Conservation (phyloP, 805 yeast species). For the Pichia exigua region DNA sequence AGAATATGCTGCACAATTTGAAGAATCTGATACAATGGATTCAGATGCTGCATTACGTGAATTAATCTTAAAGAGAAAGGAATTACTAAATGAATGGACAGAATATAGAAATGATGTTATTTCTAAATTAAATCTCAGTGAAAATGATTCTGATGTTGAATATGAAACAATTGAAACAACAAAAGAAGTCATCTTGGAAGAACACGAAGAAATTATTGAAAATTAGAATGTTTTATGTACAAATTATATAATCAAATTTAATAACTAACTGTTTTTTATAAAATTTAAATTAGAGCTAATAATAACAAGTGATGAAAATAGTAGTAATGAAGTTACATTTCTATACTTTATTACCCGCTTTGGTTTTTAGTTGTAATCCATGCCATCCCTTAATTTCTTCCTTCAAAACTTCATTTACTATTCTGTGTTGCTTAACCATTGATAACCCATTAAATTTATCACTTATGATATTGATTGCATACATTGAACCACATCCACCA, state of each 20-base stretch:
- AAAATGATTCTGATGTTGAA: conserved; percentile 38
- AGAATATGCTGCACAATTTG: conserved; percentile 88
- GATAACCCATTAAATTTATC: conserved; percentile 68
- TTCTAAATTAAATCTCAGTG: conserved; percentile 39
- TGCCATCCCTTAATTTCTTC: conserved; percentile 93
- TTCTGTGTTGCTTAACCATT: conserved; percentile 85
- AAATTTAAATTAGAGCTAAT: background rate
- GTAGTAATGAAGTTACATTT: background rate
- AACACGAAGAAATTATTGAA: conserved; percentile 62
- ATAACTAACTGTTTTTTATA: background rate
- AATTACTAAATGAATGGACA: conserved; percentile 77
- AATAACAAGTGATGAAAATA: background rate
- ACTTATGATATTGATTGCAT: conserved; percentile 73
- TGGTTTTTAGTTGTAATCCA: conserved; percentile 81
- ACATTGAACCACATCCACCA: conserved; percentile 99
- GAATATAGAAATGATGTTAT: conserved; percentile 57
- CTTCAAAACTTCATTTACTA: conserved; percentile 73
- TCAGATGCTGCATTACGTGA: conserved; percentile 89
- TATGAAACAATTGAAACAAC: conserved; percentile 65
- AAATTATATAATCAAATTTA: background rate
- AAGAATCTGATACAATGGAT: conserved; percentile 92
- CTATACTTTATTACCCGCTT: conserved; percentile 29
- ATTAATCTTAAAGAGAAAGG: conserved; percentile 75
- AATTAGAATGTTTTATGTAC: conserved; percentile 4
- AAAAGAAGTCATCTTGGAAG: conserved; percentile 66